A percentile compares a stretch with the other conserved stretches of the same genome.
Conservation (phyloP, 345 rosid species). For the Aethionema arabicum region DNA sequence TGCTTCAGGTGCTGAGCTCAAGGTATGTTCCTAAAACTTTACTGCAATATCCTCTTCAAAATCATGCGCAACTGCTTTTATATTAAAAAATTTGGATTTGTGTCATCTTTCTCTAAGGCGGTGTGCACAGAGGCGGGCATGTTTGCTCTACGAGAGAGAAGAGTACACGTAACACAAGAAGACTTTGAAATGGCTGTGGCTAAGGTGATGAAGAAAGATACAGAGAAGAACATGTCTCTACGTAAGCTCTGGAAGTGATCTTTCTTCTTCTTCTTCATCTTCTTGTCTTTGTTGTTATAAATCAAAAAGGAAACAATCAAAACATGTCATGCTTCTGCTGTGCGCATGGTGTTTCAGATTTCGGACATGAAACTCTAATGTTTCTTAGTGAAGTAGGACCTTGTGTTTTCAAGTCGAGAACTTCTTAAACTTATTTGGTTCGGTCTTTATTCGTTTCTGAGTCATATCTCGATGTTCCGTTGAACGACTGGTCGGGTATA, state of each 20-base stretch:
- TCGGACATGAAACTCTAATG: neutral
- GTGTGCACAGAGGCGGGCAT: slow-evolving; percentile 99
- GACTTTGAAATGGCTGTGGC: slow-evolving; percentile 99
- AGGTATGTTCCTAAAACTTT: slow-evolving; percentile 48
- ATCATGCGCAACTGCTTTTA: neutral
- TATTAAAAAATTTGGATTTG: neutral
- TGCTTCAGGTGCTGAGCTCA: slow-evolving; percentile 98
- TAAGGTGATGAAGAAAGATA: slow-evolving; percentile 99
- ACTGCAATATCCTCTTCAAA: neutral
- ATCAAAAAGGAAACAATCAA: neutral
- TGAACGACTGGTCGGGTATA: too few relatives aligned
- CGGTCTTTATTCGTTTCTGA: too few relatives aligned
- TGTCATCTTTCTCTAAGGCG: slow-evolving; percentile 46
- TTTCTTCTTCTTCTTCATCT: neutral
- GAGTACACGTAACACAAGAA: slow-evolving; percentile 98
- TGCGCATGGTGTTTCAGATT: too few relatives aligned
- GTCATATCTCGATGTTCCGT: too few relatives aligned
- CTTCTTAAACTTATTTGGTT: too few relatives aligned
- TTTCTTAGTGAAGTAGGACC: neutral
- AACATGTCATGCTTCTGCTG: too few relatives aligned
- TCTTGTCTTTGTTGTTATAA: neutral
- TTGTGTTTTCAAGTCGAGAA: neutral
- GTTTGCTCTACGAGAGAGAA: slow-evolving; percentile 97
- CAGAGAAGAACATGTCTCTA: slow-evolving; percentile 97
- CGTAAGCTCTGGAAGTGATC: slow-evolving; percentile 93